Percentiles rank a stretch among this genome's conserved stretches.
Conservation (phyloP, 257 asterid genomes). For the Apocynum venetum region DNA sequence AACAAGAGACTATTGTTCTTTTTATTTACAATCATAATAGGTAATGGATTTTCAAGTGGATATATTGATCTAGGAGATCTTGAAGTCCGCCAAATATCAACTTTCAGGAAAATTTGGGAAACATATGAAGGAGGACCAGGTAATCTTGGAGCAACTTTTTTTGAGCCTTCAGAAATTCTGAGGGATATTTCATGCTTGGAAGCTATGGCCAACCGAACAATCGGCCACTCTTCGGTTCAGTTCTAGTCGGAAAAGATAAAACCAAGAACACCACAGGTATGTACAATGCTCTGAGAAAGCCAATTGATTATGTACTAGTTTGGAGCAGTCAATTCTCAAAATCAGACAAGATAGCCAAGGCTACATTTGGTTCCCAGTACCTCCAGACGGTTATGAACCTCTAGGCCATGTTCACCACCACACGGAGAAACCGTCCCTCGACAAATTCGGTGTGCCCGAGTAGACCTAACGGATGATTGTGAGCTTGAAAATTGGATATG, state of each 20-base stretch:
- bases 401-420: slow-evolving; percentile 11
- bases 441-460: slow-evolving; percentile 1
- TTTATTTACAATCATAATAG: background rate
- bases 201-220: slow-evolving; percentile 1
- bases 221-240: background rate
- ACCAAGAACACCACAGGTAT: background rate
- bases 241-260: slow-evolving; percentile 1
- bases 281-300: background rate
- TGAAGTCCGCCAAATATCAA: slow-evolving; percentile 1
- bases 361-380: slow-evolving; percentile 9
- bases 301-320: slow-evolving; percentile 2
- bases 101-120: slow-evolving; percentile 2
- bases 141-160: slow-evolving; percentile 6
- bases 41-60: slow-evolving; percentile 6
- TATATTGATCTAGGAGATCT: slow-evolving; percentile 6
- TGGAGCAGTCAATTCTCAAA: slow-evolving; percentile 2
- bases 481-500: slow-evolving; percentile 3
- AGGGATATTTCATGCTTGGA: slow-evolving; percentile 8
- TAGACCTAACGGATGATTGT: background rate
- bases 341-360: background rate
- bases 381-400: slow-evolving; percentile 12
- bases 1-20: background rate
- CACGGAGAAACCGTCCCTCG: slow-evolving; percentile 12
- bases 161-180: slow-evolving; percentile 6
- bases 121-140: slow-evolving; percentile 6